These are phyloP conservation scores for Irpex sp. DNA, from an alignment of 1,284 basidiomycete species.

Conservation along the genomic window DNA sequence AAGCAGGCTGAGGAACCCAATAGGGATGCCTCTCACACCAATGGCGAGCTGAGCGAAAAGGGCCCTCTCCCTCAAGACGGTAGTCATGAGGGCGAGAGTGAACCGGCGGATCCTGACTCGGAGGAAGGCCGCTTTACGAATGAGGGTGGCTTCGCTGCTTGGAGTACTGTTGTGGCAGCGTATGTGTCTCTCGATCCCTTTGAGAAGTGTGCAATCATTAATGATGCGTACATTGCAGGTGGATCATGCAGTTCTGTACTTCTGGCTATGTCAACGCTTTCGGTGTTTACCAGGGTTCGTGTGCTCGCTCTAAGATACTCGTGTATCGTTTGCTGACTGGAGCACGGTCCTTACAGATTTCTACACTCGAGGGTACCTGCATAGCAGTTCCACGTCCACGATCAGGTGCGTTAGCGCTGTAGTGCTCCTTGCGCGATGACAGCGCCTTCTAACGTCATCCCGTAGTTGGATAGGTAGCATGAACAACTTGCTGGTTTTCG, in stretches of 20 bases:
- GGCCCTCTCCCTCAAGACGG: not conserved
- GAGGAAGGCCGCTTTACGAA: not conserved
- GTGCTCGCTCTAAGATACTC: constrained; percentile 5
- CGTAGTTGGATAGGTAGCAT: constrained; percentile 35
- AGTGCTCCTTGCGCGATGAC: constrained; percentile 14
- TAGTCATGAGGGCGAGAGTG: not conserved
- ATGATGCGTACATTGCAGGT: not conserved
- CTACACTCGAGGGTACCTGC: constrained; percentile 43
- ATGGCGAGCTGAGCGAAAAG: not conserved
- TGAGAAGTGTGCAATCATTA: not conserved
- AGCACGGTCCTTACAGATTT: constrained; percentile 32
- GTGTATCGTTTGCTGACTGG: constrained; percentile 15
- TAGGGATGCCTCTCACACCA: not conserved
- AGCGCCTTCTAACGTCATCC: constrained; percentile 20
- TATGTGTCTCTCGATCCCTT: not conserved
- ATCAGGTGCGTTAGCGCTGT: constrained; percentile 19
- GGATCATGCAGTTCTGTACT: constrained; percentile 1
- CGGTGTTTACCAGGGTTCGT: constrained; percentile 25
- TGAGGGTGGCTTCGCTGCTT: not conserved
- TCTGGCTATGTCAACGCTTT: constrained; percentile 15
- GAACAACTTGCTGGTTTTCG: constrained; percentile 32
- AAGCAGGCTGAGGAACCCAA: not conserved
- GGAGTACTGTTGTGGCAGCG: not conserved
- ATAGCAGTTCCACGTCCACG: constrained; percentile 41
- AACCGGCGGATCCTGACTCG: not conserved